Percentiles rank a stretch among this genome's conserved stretches.
Evolutionary conservation across 192 early-diverging fungal species (phyloP).

Genomic region (Phlyctochytrium planicorne): DNA sequence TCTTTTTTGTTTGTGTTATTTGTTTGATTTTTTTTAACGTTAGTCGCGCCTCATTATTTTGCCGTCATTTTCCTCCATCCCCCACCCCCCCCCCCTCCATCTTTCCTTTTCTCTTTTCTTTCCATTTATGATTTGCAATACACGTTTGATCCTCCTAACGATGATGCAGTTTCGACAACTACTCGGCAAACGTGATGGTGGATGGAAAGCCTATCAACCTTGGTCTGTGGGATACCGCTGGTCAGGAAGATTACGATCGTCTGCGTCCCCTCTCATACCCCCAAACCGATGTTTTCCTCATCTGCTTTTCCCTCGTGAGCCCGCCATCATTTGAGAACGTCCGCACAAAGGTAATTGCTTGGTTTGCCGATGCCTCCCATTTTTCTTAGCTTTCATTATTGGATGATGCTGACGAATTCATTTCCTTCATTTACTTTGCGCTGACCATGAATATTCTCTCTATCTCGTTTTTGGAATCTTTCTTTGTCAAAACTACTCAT

Average conservation of each 20-base stretch:
- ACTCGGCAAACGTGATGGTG: slow-evolving; percentile 98
- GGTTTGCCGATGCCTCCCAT: slow-evolving; percentile 20
- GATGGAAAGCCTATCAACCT: slow-evolving; percentile 98
- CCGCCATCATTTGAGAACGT: slow-evolving; percentile 98
- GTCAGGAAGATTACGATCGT: slow-evolving; percentile 99
- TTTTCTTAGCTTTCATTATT: slow-evolving; percentile 9
- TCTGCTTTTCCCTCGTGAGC: slow-evolving; percentile 96
- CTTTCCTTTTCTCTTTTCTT: background rate
- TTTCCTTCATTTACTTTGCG: background rate
- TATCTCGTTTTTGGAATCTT: slow-evolving; percentile 10
- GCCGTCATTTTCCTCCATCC: background rate
- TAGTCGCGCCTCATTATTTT: too few species aligned
- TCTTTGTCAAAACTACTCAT: background rate
- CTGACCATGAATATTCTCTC: background rate
- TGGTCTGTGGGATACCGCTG: slow-evolving; percentile 98
- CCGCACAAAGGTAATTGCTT: slow-evolving; percentile 76
- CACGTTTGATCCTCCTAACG: background rate
- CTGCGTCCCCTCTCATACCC: slow-evolving; percentile 96
- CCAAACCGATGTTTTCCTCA: slow-evolving; percentile 97
- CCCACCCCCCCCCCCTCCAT: too few species aligned
- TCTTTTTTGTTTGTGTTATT: too few species aligned
- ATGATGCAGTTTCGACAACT: slow-evolving; percentile 87
- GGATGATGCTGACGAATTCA: background rate
- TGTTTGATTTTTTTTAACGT: too few species aligned
- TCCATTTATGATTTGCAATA: background rate